phyloP scores from a whole-genome alignment of 176 grass and related monocot species.

The Raddia distichophylla region DNA sequence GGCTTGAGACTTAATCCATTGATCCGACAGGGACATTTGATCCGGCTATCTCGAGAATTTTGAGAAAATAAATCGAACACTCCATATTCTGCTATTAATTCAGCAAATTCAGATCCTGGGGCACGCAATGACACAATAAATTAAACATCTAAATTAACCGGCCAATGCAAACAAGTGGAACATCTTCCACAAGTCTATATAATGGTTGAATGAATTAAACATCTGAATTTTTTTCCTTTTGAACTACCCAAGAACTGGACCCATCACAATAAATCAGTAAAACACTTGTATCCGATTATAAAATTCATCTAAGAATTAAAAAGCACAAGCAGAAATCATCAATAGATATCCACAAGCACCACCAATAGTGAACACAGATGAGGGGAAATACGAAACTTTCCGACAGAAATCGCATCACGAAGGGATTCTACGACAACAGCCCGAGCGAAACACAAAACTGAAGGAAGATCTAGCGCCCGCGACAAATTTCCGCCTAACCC shows the following conservation, averaged over 20 bases:
- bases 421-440: not conserved
- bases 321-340: slow-evolving; percentile 1
- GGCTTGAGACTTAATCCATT: not conserved
- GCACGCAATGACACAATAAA: not conserved
- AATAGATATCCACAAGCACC: slow-evolving; percentile 4
- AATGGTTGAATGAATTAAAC: not conserved
- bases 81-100: slow-evolving; percentile 3
- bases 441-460: not conserved
- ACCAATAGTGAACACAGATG: not conserved
- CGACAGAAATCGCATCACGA: slow-evolving; percentile 19
- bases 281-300: not conserved
- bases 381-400: not conserved
- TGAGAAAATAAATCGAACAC: slow-evolving; percentile 10
- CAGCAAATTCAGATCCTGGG: slow-evolving; percentile 24
- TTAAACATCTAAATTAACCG: not conserved
- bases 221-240: not conserved
- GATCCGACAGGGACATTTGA: not conserved
- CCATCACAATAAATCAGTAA: not conserved
- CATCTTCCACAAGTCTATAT: not conserved
- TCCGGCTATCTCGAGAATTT: slow-evolving; percentile 12
- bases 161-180: not conserved
- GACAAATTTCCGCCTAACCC: not conserved
- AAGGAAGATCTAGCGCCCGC: slow-evolving; percentile 27
- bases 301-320: not conserved
- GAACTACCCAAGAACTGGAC: not conserved